phyloP scores from a whole-genome alignment of 768 basidiomycete species.

The Exidia glandulosa region DNA sequence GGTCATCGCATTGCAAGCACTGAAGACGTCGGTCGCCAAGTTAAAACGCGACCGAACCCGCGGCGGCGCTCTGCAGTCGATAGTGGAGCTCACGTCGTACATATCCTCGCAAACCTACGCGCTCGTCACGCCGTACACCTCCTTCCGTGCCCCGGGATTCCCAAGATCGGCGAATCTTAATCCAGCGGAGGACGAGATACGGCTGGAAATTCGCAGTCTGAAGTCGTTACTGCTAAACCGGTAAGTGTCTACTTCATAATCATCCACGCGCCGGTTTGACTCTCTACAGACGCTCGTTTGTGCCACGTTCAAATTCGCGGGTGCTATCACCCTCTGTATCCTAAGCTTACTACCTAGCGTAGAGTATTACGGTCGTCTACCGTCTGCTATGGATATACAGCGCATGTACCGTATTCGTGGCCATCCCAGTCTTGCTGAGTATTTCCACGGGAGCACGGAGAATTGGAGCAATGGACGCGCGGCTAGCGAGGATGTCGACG shows the following conservation, averaged over 20 bases:
- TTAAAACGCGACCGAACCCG: neutral
- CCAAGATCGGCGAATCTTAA: neutral
- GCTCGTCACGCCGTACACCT: constrained; percentile 14
- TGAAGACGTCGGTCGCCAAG: neutral
- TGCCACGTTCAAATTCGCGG: no score
- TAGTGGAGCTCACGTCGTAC: constrained; percentile 70
- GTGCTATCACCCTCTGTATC: no score
- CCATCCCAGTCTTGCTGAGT: no score
- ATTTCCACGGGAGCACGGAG: no score
- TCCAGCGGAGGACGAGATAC: constrained; percentile 52
- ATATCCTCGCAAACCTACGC: constrained; percentile 64
- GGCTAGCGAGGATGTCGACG: no score
- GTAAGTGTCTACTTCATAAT: constrained; percentile 22
- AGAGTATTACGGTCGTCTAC: no score
- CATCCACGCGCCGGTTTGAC: neutral
- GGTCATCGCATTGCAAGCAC: neutral
- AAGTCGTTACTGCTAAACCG: constrained; percentile 73
- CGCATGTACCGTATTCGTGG: no score
- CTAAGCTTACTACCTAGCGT: no score
- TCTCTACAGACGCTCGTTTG: neutral
- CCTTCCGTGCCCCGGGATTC: constrained; percentile 12
- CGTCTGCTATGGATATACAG: no score
- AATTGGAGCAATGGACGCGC: no score
- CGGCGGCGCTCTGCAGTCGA: constrained; percentile 39
- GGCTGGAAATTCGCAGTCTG: constrained; percentile 62